Base-by-base conservation (phyloP, 2,329 filamentous ascomycete genomes). In the Blastomyces gilchristii region DNA sequence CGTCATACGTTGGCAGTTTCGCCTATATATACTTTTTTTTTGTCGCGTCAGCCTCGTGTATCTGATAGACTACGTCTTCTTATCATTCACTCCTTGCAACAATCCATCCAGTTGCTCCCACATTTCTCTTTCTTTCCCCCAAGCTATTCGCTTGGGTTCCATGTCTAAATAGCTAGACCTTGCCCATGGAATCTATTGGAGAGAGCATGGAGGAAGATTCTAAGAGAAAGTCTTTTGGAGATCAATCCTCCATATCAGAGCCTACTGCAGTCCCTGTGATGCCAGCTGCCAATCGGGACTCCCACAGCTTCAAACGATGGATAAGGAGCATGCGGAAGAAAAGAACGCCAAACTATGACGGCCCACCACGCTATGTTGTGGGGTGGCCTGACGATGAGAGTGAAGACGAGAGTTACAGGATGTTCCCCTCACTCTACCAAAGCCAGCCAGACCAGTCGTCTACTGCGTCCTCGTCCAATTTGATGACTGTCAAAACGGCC, bases 401-500 rank as follows among this genome's bases (percentile, higher is more conserved):
- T 34, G 49, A 58, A 34, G 61, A 68, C 43, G 63, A 66, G 50
- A 65, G 63, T 62, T 64, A 68, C 18, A 57, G 64, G 11, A 63
- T 67, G 47, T 68, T 69, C 58, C 68, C 66, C 58, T 65, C 63
- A 49, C 64, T 67, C 4, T 69, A 69, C 39, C 68, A 72, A 47
- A 69, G 68, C 59, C 81, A 82, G 68, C 80, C 82, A 64, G 82
- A 85, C 62, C 85, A 84, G 8, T 88, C 87, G 1, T 89, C 89
- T 14, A 82, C 83, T 0, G 90, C 89, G 7, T 95, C 91, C 0
- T 85, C 90, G 64, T 88, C 84, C 1, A 91, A 92, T 70, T 85
- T 97, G 49, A 85, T 87, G n/a, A 87, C 85, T 18, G 83, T 95
- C 68, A 91, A 88, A 72, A 94, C 90, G 66, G 88, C 89, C 61